phyloP scores from a whole-genome alignment of 805 yeast genomes.

The Naumovozyma castellii region DNA sequence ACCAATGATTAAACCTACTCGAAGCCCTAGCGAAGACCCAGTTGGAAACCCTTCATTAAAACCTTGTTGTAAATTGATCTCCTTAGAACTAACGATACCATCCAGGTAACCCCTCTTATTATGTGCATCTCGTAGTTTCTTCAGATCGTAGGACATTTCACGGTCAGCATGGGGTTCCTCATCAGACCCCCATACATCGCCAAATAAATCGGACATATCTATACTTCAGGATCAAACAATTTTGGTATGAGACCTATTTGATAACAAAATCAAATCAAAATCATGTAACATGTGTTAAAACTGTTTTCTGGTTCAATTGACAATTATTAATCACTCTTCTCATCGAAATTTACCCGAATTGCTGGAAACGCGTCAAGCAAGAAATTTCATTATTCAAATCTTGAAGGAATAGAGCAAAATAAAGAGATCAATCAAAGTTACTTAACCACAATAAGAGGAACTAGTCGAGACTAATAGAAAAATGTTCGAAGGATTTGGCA shows the following conservation, averaged over 20 bases:
- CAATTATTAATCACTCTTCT: too few relatives aligned
- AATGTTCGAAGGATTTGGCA: slow-evolving; percentile 19
- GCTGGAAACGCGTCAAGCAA: too few relatives aligned
- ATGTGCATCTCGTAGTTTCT: slow-evolving; percentile 50
- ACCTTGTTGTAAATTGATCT: slow-evolving; percentile 61
- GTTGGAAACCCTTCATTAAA: slow-evolving; percentile 71
- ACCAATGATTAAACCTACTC: slow-evolving; percentile 59
- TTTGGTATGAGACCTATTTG: too few relatives aligned
- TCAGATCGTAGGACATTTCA: slow-evolving; percentile 19
- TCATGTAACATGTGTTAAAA: too few relatives aligned
- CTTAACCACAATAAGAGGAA: too few relatives aligned
- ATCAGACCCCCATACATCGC: slow-evolving; percentile 23
- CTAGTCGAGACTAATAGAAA: too few relatives aligned
- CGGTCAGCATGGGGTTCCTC: not conserved
- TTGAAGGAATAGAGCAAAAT: too few relatives aligned
- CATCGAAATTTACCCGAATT: too few relatives aligned
- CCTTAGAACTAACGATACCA: slow-evolving; percentile 64
- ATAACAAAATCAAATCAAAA: too few relatives aligned
- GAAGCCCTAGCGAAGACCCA: slow-evolving; percentile 63
- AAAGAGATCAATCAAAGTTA: too few relatives aligned
- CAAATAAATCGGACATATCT: slow-evolving; percentile 6
- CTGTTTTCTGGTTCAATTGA: too few relatives aligned
- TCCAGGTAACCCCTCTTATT: slow-evolving; percentile 75
- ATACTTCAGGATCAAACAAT: not conserved
- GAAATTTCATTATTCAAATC: too few relatives aligned